Base-by-base conservation (phyloP, 1,284 basidiomycete species). In the Thecaphora thlaspeos region DNA sequence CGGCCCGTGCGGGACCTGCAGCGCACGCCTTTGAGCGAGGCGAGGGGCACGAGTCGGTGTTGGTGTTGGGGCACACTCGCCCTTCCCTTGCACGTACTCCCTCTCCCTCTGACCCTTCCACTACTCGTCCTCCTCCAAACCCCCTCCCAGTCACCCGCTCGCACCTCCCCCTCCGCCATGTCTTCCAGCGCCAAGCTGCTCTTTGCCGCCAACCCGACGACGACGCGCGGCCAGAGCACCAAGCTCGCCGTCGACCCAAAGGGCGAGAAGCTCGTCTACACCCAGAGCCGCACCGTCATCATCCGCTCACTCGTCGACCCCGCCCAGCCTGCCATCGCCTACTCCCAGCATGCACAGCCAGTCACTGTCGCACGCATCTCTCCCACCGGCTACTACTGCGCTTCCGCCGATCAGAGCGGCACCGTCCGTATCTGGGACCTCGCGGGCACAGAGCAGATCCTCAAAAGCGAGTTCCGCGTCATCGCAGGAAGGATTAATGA, bases 311-410 rank as follows among this genome's bases (percentile, higher is more conserved):
- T 79, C 82, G 23, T 83, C 84, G 23, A 82, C 81, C 23, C 61
- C 14, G 51, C 51, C 46, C 53, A 49, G 30, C 51, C 63, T 7
- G 70, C 75, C 1, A 34, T 70, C 12, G 82, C 85, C 19, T 90
- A 91, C 73, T 82, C 85, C 51, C 88, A 90, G 43, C 93, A 96
- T 80, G 83, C 87, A 2, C 87, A 91, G 62, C 87, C 87, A 43
- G 84, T 89, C 5, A 93, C 89, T 1, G 90, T 94, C 14, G 93
- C 92, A 7, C 86, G 90, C 34, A 86, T 96, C 77, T 92, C 91
- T 0, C 93, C 93, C 0, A 89, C 91, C 0, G 94, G 93, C 18
- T 96, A 87, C 80, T 97, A 97, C 80, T 90, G 88, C 71, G 94
- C 95, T 3, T 94, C 91, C 12, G 67, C 46, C 30, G 75, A 77